phyloP scores from a whole-genome alignment of 1,284 basidiomycete genomes.

The Cerrena zonata region DNA sequence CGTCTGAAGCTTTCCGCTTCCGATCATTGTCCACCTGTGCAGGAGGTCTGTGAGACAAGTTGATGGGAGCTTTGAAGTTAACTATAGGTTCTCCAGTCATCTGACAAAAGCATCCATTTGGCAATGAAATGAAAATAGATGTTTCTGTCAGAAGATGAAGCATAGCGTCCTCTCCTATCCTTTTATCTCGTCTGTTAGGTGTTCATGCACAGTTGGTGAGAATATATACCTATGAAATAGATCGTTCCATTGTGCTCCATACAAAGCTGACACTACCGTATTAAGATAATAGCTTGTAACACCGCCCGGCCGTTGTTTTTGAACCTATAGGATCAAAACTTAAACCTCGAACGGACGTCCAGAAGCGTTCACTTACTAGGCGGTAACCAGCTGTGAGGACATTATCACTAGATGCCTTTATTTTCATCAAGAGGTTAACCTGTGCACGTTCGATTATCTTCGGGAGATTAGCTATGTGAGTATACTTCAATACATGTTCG shows the following conservation, averaged over 20 bases:
- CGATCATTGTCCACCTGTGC: not conserved
- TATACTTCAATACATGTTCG: not conserved
- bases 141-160: slow-evolving; percentile 69
- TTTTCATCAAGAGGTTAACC: slow-evolving; percentile 40
- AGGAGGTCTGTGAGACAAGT: slow-evolving; percentile 27
- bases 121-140: slow-evolving; percentile 65
- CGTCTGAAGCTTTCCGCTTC: slow-evolving; percentile 11
- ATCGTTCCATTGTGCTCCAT: slow-evolving; percentile 60
- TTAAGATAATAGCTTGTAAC: slow-evolving; percentile 66
- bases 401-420: slow-evolving; percentile 40
- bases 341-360: not conserved
- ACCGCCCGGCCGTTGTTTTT: not conserved
- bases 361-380: slow-evolving; percentile 34
- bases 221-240: slow-evolving; percentile 53
- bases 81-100: slow-evolving; percentile 67
- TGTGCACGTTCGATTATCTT: slow-evolving; percentile 61
- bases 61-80: slow-evolving; percentile 36
- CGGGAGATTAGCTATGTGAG: not conserved
- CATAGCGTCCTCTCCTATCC: slow-evolving; percentile 68
- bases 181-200: slow-evolving; percentile 23
- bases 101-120: slow-evolving; percentile 79
- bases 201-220: slow-evolving; percentile 1
- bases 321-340: not conserved
- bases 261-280: slow-evolving; percentile 64
- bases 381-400: slow-evolving; percentile 65